Percentiles rank a stretch among this genome's conserved stretches.
Evolutionary conservation across 495 filamentous ascomycete species (phyloP).

Genomic region (Chlorociboria aeruginascens): DNA sequence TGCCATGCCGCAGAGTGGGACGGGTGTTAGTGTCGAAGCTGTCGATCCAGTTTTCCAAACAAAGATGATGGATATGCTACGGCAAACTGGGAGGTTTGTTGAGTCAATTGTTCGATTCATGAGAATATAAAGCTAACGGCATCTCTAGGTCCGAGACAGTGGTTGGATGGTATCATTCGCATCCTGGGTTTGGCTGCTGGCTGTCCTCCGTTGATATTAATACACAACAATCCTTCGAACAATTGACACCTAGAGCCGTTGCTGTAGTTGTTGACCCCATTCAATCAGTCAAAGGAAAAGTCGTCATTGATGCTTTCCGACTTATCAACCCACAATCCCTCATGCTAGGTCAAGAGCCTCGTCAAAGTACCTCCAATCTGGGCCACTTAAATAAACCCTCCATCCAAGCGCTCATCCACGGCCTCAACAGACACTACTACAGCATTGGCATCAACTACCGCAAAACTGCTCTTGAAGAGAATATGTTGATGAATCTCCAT

Average conservation of each 20-base stretch:
- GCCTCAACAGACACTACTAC: conserved; percentile 97
- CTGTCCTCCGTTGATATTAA: conserved; percentile 98
- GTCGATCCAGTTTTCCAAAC: conserved; percentile 98
- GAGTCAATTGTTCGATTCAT: background rate
- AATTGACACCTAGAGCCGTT: conserved; percentile 88
- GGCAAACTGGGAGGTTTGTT: conserved; percentile 84
- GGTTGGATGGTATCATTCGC: conserved; percentile 98
- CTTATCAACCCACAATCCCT: conserved; percentile 98
- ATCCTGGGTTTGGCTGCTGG: conserved; percentile 99
- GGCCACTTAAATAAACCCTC: conserved; percentile 98
- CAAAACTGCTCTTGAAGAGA: conserved; percentile 95
- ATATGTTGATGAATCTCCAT: conserved; percentile 99
- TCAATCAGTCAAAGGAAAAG: conserved; percentile 98
- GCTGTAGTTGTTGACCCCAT: conserved; percentile 98
- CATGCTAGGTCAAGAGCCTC: conserved; percentile 96
- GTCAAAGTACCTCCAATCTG: conserved; percentile 94
- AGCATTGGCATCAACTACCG: conserved; percentile 96
- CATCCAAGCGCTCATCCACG: conserved; percentile 98
- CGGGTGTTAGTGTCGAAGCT: conserved; percentile 94
- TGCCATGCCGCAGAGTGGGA: conserved; percentile 99
- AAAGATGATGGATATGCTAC: conserved; percentile 99
- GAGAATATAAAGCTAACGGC: conserved; percentile 4
- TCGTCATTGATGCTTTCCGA: conserved; percentile 98
- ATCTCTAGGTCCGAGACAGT: conserved; percentile 74
- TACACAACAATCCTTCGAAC: conserved; percentile 98